Percentiles rank a stretch among this genome's conserved stretches.
Evolutionary conservation across 2,329 filamentous ascomycete genomes (phyloP).

Genomic region (Arachnopeziza araneosa): DNA sequence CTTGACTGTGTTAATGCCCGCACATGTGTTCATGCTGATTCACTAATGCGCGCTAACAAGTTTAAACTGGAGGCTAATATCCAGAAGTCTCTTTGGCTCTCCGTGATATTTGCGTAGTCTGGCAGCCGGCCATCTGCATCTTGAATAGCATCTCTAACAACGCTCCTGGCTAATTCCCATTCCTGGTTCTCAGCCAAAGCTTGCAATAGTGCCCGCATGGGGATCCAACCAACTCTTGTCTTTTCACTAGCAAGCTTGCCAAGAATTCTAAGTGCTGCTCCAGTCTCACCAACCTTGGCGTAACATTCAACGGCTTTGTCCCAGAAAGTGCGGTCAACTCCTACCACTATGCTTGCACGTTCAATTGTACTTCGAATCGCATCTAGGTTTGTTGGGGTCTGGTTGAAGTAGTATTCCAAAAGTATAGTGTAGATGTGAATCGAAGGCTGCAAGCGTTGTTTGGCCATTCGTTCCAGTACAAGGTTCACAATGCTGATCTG

Average conservation of each 20-base stretch:
- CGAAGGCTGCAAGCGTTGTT: constrained; percentile 46
- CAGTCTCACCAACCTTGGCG: constrained; percentile 46
- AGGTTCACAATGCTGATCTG: constrained; percentile 45
- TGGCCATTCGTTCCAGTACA: constrained; percentile 58
- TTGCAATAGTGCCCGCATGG: constrained; percentile 24
- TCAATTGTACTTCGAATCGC: constrained; percentile 56
- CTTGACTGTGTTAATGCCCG: too few relatives aligned
- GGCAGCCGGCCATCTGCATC: constrained; percentile 17
- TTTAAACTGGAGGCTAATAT: not conserved
- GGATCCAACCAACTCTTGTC: constrained; percentile 21
- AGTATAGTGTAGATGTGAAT: constrained; percentile 71
- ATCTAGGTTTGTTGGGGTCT: constrained; percentile 50
- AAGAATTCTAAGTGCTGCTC: constrained; percentile 45
- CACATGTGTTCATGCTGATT: too few relatives aligned
- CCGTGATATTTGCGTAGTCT: not conserved
- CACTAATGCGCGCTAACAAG: not conserved
- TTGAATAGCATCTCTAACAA: constrained; percentile 26
- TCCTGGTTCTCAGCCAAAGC: constrained; percentile 28
- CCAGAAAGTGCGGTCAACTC: constrained; percentile 55
- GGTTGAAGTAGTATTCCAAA: constrained; percentile 59
- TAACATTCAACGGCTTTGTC: constrained; percentile 66
- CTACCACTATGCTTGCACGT: constrained; percentile 33
- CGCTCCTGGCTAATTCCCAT: constrained; percentile 25
- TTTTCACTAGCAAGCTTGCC: constrained; percentile 34
- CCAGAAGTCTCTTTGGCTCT: not conserved